Conservation (phyloP, 345 rosid genomes). For the Camelina hispida region DNA sequence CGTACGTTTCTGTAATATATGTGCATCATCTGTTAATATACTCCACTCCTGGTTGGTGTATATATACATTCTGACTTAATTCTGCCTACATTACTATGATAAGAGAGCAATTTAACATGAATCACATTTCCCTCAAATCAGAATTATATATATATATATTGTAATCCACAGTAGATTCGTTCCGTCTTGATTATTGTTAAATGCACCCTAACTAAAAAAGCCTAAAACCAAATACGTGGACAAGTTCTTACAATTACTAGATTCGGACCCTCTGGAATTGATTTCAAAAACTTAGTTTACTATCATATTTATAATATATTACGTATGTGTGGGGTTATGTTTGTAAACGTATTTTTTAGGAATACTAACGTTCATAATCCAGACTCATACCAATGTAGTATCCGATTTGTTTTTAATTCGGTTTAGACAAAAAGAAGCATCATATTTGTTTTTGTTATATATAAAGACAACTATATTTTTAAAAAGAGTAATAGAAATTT, state of each 20-base stretch:
- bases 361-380: too few species aligned
- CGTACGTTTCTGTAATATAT: slow-evolving; percentile 20
- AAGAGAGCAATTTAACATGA: slow-evolving; percentile 12
- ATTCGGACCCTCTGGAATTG: too few species aligned
- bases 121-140: slow-evolving; percentile 5
- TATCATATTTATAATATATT: too few species aligned
- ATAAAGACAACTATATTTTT: too few species aligned
- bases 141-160: neutral
- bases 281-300: too few species aligned
- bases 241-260: neutral
- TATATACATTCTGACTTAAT: neutral
- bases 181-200: neutral
- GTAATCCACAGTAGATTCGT: neutral
- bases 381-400: too few species aligned
- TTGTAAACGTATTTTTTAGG: too few species aligned
- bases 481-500: too few species aligned
- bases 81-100: neutral
- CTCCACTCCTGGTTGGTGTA: slow-evolving; percentile 11
- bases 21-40: slow-evolving; percentile 16
- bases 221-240: neutral
- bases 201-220: neutral
- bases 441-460: too few species aligned
- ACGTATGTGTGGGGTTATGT: too few species aligned
- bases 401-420: too few species aligned
- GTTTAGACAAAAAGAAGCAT: too few species aligned